A percentile compares a stretch with the other conserved stretches of the same genome.
Conservation (phyloP, 148 eudicot species). For the Chenopodium suecicum region DNA sequence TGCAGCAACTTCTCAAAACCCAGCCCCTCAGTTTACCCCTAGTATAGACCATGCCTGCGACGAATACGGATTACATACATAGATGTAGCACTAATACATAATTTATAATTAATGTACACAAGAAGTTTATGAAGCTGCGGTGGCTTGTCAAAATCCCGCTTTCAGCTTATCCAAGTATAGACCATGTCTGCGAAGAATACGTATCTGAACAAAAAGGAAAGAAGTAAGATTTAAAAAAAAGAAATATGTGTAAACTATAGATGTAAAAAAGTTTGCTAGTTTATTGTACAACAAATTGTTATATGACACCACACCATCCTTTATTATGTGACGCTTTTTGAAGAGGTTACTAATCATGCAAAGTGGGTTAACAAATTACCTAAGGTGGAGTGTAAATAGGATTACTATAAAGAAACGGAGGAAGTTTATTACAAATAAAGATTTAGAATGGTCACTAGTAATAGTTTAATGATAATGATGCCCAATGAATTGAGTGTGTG, state of each 20-base stretch:
- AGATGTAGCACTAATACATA: not conserved
- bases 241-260: not conserved
- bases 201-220: slow-evolving; percentile 21
- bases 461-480: not conserved
- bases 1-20: slow-evolving; percentile 21
- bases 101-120: not conserved
- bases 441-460: not conserved
- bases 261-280: not conserved
- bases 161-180: slow-evolving; percentile 30
- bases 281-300: no score
- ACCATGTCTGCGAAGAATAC: slow-evolving; percentile 32
- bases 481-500: not conserved
- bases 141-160: slow-evolving; percentile 21
- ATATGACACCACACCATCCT: no score
- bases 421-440: no score
- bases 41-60: slow-evolving; percentile 29
- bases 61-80: slow-evolving; percentile 25
- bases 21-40: slow-evolving; percentile 24
- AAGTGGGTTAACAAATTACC: no score
- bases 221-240: not conserved
- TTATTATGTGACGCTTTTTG: not conserved
- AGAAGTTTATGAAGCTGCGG: not conserved
- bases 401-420: no score
- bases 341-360: not conserved
- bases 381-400: no score